Conservation (phyloP, 805 yeast species). For the Zygosaccharomyces lentus region DNA sequence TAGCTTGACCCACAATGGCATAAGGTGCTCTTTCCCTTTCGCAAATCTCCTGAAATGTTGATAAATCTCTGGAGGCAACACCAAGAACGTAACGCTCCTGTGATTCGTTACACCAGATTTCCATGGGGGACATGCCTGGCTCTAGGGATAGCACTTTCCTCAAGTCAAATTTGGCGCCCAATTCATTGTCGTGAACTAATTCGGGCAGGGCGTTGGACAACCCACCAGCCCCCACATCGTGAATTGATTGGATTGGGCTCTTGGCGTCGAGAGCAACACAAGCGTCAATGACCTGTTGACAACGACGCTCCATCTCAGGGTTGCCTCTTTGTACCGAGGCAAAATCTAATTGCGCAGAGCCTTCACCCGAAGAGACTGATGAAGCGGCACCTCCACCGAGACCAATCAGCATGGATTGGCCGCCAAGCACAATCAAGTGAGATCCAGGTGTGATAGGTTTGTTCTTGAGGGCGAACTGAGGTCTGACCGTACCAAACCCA, state of each 20-base stretch:
- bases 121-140: conserved; percentile 99
- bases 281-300: conserved; percentile 95
- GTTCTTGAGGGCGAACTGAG: conserved; percentile 84
- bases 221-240: conserved; percentile 99
- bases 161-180: conserved; percentile 90
- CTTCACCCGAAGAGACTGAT: conserved; percentile 92
- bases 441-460: conserved; percentile 88
- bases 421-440: conserved; percentile 89
- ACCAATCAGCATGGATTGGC: conserved; percentile 96
- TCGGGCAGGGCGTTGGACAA: conserved; percentile 96
- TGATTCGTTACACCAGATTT: conserved; percentile 99
- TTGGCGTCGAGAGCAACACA: conserved; percentile 76
- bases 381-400: conserved; percentile 99
- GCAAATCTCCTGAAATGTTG: conserved; percentile 71
- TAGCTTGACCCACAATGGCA: conserved; percentile 94
- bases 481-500: conserved; percentile 96
- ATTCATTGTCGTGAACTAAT: conserved; percentile 91
- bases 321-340: conserved; percentile 99
- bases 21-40: conserved; percentile 93
- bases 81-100: conserved; percentile 97
- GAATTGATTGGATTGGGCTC: conserved; percentile 89
- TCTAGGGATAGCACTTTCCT: conserved; percentile 87
- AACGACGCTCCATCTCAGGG: conserved; percentile 99
- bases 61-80: conserved; percentile 73
- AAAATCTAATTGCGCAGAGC: conserved; percentile 92